Evolutionary conservation across 306 rosid species (phyloP).

Genomic region (Glycine latifolia): DNA sequence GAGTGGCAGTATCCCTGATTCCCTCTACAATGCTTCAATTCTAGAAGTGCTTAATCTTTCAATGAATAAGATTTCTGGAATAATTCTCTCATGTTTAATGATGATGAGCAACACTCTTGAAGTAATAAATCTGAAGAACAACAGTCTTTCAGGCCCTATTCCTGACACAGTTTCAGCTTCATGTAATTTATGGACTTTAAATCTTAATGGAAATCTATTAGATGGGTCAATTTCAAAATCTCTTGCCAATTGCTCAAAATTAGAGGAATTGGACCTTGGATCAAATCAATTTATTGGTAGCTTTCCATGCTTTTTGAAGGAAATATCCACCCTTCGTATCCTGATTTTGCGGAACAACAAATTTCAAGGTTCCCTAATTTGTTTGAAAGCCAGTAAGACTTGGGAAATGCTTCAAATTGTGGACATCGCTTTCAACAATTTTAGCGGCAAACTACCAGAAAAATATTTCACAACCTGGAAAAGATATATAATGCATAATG

Average conservation of each 20-base stretch:
- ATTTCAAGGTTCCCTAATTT: constrained; percentile 19
- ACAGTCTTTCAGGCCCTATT: constrained; percentile 5
- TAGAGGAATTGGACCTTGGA: constrained; percentile 53
- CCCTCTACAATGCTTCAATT: constrained; percentile 22
- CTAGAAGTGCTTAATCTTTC: constrained; percentile 53
- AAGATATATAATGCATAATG: constrained; percentile 29
- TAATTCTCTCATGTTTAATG: constrained; percentile 48
- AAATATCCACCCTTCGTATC: too few species aligned
- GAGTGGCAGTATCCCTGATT: constrained; percentile 36
- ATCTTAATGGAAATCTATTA: constrained; percentile 10
- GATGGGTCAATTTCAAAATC: too few species aligned
- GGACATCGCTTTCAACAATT: constrained; percentile 54
- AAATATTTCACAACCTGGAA: constrained; percentile 28
- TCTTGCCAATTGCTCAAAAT: not conserved
- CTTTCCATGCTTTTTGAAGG: constrained; percentile 37
- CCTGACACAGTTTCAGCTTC: not conserved
- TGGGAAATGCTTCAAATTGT: constrained; percentile 54
- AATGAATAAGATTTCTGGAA: constrained; percentile 35
- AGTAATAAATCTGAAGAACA: constrained; percentile 12
- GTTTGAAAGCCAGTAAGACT: not conserved
- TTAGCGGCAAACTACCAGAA: constrained; percentile 42
- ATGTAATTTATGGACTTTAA: constrained; percentile 45
- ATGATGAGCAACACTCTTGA: not conserved
- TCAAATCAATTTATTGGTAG: constrained; percentile 21
- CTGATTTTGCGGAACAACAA: too few species aligned